Base-by-base conservation (phyloP, 140 eudicot genomes). In the Stevia rebaudiana region DNA sequence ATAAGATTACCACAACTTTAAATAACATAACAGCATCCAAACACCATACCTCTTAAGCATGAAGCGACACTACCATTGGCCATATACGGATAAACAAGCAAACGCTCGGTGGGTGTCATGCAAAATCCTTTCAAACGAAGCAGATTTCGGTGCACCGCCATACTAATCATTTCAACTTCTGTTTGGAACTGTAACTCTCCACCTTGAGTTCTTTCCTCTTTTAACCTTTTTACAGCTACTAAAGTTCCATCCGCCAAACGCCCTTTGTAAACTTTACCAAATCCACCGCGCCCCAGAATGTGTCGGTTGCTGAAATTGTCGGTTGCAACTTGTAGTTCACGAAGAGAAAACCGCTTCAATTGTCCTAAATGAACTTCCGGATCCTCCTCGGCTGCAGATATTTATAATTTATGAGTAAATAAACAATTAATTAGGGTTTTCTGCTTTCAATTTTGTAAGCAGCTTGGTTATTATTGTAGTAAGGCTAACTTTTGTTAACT, bases 61-160 rank as follows among this genome's bases (percentile, higher is more conserved):
- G 97, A 90, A 13, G 97, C 95, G 18, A 90, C 97, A 77, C 97
- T 90, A 15, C 95, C 97, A 61, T 90, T 90, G 19, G 83, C 94
- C 97, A 90, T 90, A 44, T 67, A 90, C 1, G 97, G 97, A 76
- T 90, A 90, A 73, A 90, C 97, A 44, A 90, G 97, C 76, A 90
- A 69, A 53, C 97, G 79, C 41, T 90, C 97, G 0, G 97, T 90
- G 43, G 97, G 95, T 24, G 97, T 90, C 97, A 90, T 90, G 75
- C 97, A 90, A 78, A 90, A 90, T 35, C 95, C 97, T 8, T 92
- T 80, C 70, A 90, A 56, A 11, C 97, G 90, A 52, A 90, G 95
- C 40, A 90, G 79, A 78, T 90, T 90, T 18, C 97, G 85, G 61
- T 90, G 97, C 16, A 90, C 97, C n/a, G 97, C 97, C 97, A 90